Evolutionary conservation across 2,329 filamentous ascomycete genomes (phyloP), one percentile per base, ranked within the genome.

Genomic region (Aureobasidium zeae): DNA sequence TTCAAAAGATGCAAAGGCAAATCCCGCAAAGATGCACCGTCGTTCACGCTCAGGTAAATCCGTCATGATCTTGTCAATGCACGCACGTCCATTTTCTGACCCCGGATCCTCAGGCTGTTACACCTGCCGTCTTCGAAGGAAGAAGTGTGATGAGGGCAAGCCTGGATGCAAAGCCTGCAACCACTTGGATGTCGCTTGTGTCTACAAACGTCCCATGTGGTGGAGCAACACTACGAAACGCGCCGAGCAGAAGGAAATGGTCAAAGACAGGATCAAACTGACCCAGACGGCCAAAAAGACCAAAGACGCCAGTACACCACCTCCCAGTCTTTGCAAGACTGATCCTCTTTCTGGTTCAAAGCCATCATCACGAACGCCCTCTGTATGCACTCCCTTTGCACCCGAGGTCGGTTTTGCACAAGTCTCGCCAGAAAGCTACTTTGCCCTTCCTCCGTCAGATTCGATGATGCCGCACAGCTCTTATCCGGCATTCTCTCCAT

Each of bases 181-280:
- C 51, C 75, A 80, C 58, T 80, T 98, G 45, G 83, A 84, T 43
- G 74, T 98, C 46, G 73, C 75, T 57, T 98, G 91, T 70, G 87
- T 96, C 71, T 98, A 96, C 71, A 94, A 94, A 73, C 74, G 88
- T 59, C 91, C 91, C 26, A 78, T 85, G 67, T 98, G 91, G 91
- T 98, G 91, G 91, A 84, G 82, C 67, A 95, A 91, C 72, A 83
- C 84, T 58, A 87, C 94, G 51, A 79, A 83, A 58, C 76, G 91
- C 54, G 78, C 82, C 55, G 70, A 80, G 45, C 86, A 95, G 63
- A 98, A 96, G 69, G 91, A 96, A 61, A 71, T 81, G 54, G 94
- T 98, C 73, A 98, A 98, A 74, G 82, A 83, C 65, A 86, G 89
- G 65, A 96, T 98, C 72, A 95, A 94, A 77, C 79, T 82, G 61